Evolutionary conservation across 345 rosid species (phyloP).

Genomic region (Aquilaria yunnanensis): DNA sequence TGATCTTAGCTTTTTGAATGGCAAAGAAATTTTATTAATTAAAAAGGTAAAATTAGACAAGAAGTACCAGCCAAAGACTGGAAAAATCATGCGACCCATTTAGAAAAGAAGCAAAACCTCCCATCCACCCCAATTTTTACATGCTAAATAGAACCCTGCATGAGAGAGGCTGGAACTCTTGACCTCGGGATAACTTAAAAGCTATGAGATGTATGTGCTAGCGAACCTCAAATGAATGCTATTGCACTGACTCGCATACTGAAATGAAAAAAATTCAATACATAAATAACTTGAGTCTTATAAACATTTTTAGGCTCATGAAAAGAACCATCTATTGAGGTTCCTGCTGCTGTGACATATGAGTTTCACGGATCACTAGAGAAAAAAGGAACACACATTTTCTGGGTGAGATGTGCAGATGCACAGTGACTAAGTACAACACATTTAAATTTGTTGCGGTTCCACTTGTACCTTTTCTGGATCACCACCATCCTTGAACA

Average conservation of each 20-base stretch:
- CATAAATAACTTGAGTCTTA: background rate
- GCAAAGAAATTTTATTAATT: background rate
- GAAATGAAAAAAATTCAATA: background rate
- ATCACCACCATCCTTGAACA: constrained; percentile 80
- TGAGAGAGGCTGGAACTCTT: too few relatives aligned
- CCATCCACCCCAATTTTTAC: too few relatives aligned
- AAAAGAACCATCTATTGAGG: too few relatives aligned
- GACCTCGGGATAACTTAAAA: too few relatives aligned
- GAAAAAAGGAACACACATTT: background rate
- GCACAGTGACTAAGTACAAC: background rate
- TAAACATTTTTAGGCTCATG: too few relatives aligned
- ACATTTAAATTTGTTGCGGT: background rate
- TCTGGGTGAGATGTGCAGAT: background rate
- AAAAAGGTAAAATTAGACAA: background rate
- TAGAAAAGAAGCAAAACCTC: too few relatives aligned
- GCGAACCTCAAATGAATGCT: too few relatives aligned
- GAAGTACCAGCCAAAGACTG: background rate
- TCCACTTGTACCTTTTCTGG: constrained; percentile 62
- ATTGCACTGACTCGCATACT: background rate
- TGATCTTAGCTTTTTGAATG: background rate
- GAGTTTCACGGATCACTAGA: background rate
- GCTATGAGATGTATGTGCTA: too few relatives aligned
- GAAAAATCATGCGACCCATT: too few relatives aligned
- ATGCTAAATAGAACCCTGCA: too few relatives aligned
- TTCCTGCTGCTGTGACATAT: too few relatives aligned